A percentile compares a stretch with the other conserved stretches of the same genome.
These are phyloP conservation scores for Solanum chilense DNA, from an alignment of 257 asterid genomes.

Conservation along the genomic window DNA sequence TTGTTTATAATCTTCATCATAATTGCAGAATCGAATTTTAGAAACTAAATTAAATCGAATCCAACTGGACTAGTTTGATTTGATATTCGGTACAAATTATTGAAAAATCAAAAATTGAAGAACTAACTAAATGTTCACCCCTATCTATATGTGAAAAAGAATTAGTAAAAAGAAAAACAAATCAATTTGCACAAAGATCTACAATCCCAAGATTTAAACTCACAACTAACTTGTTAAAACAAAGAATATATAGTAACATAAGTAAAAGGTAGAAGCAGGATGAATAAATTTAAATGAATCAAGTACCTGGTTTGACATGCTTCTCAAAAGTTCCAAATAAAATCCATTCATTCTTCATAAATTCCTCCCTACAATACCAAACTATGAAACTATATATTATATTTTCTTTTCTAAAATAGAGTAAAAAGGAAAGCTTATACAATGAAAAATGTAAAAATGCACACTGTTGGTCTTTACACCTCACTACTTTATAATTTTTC, in stretches of 20 bases:
- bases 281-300: background rate
- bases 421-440: background rate
- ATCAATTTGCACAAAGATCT: background rate
- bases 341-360: slow-evolving; percentile 24
- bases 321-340: slow-evolving; percentile 23
- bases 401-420: background rate
- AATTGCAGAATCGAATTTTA: background rate
- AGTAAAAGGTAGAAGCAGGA: background rate
- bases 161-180: too few relatives aligned
- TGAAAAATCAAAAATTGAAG: background rate
- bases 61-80: background rate
- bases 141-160: background rate
- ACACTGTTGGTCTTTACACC: slow-evolving; percentile 7
- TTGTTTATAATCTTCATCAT: background rate
- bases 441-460: background rate
- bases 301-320: slow-evolving; percentile 36
- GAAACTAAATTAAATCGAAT: too few relatives aligned
- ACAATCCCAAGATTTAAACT: background rate
- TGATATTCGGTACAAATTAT: background rate
- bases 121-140: background rate
- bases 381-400: background rate
- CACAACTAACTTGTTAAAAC: background rate
- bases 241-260: background rate
- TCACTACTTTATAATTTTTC: background rate
- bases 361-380: slow-evolving; percentile 35